Percentiles rank a stretch among this genome's conserved stretches.
phyloP scores from a whole-genome alignment of 805 yeast species.

The Candida fluviatilis region DNA sequence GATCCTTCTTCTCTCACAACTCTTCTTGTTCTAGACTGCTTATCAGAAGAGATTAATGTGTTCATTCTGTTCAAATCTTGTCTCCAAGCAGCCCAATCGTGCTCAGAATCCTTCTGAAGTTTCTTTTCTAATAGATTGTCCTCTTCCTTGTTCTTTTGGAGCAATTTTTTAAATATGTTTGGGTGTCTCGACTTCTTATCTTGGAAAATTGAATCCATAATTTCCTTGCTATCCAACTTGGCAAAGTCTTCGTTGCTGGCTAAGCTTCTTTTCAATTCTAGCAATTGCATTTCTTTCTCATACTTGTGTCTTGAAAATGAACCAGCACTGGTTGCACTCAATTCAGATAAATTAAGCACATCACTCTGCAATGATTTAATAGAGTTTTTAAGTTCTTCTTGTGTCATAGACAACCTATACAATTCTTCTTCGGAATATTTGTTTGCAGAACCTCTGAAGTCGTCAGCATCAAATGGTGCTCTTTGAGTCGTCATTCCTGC shows the following conservation, averaged over 20 bases:
- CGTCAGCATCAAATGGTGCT: slow-evolving; percentile 36
- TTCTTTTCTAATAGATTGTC: slow-evolving; percentile 30
- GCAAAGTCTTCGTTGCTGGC: slow-evolving; percentile 6
- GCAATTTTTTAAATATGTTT: slow-evolving; percentile 42
- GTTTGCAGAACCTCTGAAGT: slow-evolving; percentile 27
- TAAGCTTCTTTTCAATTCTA: slow-evolving; percentile 15
- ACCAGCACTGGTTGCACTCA: slow-evolving; percentile 88
- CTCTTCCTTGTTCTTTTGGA: slow-evolving; percentile 29
- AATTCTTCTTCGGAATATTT: slow-evolving; percentile 24
- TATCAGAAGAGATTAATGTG: slow-evolving; percentile 63
- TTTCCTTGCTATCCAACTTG: slow-evolving; percentile 14
- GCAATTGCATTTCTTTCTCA: slow-evolving; percentile 31
- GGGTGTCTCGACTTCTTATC: slow-evolving; percentile 42
- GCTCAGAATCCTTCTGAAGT: slow-evolving; percentile 26
- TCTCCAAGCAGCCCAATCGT: slow-evolving; percentile 38
- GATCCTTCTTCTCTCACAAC: slow-evolving; percentile 37
- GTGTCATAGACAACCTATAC: slow-evolving; percentile 25
- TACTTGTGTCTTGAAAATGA: slow-evolving; percentile 72
- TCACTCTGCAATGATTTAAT: slow-evolving; percentile 42
- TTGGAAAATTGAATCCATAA: slow-evolving; percentile 40
- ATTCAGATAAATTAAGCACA: slow-evolving; percentile 53
- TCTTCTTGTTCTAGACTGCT: slow-evolving; percentile 63
- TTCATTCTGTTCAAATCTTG: slow-evolving; percentile 70
- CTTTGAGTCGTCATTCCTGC: too few relatives aligned
- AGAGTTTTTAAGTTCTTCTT: slow-evolving; percentile 36